Percentiles rank a stretch among this genome's conserved stretches.
Evolutionary conservation across 2,329 filamentous ascomycete species (phyloP).

Genomic region (Claviceps sp.): DNA sequence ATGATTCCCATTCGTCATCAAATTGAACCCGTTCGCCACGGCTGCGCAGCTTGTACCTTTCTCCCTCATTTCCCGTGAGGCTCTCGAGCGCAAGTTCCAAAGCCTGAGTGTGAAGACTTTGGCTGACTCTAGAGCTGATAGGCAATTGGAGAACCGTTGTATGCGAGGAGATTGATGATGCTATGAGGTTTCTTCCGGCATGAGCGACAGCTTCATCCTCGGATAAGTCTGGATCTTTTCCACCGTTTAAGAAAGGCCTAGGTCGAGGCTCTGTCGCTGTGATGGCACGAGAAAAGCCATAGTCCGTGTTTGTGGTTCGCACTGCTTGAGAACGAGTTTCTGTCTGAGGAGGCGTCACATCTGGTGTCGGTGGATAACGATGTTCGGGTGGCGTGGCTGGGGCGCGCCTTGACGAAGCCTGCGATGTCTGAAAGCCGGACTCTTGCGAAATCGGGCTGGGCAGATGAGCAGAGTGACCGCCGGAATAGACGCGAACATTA

Average conservation of each 20-base stretch:
- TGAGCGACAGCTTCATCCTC: slow-evolving; percentile 40
- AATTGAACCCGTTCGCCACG: slow-evolving; percentile 39
- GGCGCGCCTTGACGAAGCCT: slow-evolving; percentile 24
- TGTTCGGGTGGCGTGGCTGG: slow-evolving; percentile 52
- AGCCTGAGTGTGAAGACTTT: slow-evolving; percentile 17
- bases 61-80: slow-evolving; percentile 26
- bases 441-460: slow-evolving; percentile 28
- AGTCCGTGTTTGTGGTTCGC: slow-evolving; percentile 35
- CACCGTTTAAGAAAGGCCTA: slow-evolving; percentile 60
- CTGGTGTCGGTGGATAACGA: slow-evolving; percentile 59
- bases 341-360: slow-evolving; percentile 56
- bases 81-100: slow-evolving; percentile 29
- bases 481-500: slow-evolving; percentile 45
- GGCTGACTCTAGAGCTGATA: slow-evolving; percentile 9
- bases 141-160: slow-evolving; percentile 28
- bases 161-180: slow-evolving; percentile 30
- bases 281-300: slow-evolving; percentile 37
- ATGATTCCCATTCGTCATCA: slow-evolving; percentile 44
- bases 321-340: slow-evolving; percentile 28
- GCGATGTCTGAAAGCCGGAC: slow-evolving; percentile 24
- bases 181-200: slow-evolving; percentile 25
- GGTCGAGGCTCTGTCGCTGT: slow-evolving; percentile 46
- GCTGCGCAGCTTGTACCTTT: slow-evolving; percentile 27
- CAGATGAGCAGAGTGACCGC: slow-evolving; percentile 30
- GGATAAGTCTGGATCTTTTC: slow-evolving; percentile 49